A percentile compares a stretch with the other conserved stretches of the same genome.
phyloP scores from a whole-genome alignment of 305 asterid species.

The Fraxinus nigra region DNA sequence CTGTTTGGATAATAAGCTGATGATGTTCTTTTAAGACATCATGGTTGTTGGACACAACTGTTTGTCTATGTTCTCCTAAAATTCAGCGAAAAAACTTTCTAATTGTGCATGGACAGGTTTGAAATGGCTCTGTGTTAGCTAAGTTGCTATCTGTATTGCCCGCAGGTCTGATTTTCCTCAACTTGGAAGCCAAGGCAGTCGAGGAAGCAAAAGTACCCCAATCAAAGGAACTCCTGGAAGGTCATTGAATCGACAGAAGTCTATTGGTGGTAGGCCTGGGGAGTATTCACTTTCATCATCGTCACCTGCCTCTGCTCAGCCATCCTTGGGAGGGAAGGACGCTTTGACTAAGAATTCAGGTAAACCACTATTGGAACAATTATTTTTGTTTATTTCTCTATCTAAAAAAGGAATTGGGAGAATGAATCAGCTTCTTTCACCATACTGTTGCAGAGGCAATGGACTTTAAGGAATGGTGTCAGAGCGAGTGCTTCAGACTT shows the following conservation, averaged over 20 bases:
- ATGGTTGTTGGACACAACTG: background rate
- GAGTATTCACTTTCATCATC: constrained; percentile 47
- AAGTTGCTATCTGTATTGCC: background rate
- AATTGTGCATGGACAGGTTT: background rate
- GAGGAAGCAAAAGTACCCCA: constrained; percentile 59
- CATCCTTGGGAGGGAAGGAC: constrained; percentile 50
- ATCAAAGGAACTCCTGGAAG: constrained; percentile 55
- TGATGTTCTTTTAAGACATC: background rate
- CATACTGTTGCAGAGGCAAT: constrained; percentile 64
- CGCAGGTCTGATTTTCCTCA: constrained; percentile 81
- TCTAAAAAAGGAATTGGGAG: background rate
- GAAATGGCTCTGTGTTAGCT: constrained; percentile 6
- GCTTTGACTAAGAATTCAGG: constrained; percentile 65
- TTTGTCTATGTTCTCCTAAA: background rate
- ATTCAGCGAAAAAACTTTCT: constrained; percentile 4
- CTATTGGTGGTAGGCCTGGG: constrained; percentile 45
- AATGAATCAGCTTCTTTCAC: background rate
- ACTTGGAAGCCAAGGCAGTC: constrained; percentile 49
- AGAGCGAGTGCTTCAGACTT: constrained; percentile 80
- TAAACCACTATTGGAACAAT: constrained; percentile 13
- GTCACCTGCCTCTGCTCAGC: constrained; percentile 46
- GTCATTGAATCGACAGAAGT: constrained; percentile 57
- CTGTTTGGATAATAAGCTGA: background rate
- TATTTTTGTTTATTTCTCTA: background rate
- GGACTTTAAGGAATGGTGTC: constrained; percentile 93